phyloP scores from a whole-genome alignment of 352 stramenopile species.

The Sclerospora graminicola region DNA sequence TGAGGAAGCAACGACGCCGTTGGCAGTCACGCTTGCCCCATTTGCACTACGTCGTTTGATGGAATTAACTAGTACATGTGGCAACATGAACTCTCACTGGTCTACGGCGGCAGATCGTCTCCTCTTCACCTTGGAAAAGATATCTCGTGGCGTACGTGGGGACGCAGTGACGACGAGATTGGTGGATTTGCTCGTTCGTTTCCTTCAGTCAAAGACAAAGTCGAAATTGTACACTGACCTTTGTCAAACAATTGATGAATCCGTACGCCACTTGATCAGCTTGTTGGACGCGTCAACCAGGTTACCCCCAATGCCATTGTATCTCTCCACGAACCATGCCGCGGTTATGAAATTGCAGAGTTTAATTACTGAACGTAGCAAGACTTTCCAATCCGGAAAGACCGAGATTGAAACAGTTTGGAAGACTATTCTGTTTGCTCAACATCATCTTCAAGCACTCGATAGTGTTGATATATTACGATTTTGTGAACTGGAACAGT shows the following conservation, averaged over 20 bases:
- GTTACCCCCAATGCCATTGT: constrained; percentile 29
- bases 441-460: constrained; percentile 41
- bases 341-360: constrained; percentile 26
- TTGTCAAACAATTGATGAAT: constrained; percentile 15
- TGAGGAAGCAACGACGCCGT: constrained; percentile 4
- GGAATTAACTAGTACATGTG: constrained; percentile 28
- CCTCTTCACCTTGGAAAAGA: constrained; percentile 52
- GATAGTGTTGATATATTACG: constrained; percentile 52
- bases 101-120: constrained; percentile 37
- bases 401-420: constrained; percentile 26
- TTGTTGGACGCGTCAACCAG: constrained; percentile 13
- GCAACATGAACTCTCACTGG: constrained; percentile 1
- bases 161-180: constrained; percentile 5
- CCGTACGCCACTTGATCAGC: constrained; percentile 1
- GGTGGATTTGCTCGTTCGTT: constrained; percentile 37
- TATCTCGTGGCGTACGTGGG: constrained; percentile 15
- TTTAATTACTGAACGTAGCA: constrained; percentile 8
- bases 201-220: constrained; percentile 41
- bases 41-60: constrained; percentile 53
- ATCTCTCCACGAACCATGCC: constrained; percentile 40
- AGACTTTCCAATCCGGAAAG: constrained; percentile 6
- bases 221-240: constrained; percentile 31
- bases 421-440: constrained; percentile 23
- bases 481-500: constrained; percentile 68
- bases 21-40: constrained; percentile 31